Evolutionary conservation across 2,329 filamentous ascomycete genomes (phyloP).

Genomic region (Zymoseptoria crescenta): DNA sequence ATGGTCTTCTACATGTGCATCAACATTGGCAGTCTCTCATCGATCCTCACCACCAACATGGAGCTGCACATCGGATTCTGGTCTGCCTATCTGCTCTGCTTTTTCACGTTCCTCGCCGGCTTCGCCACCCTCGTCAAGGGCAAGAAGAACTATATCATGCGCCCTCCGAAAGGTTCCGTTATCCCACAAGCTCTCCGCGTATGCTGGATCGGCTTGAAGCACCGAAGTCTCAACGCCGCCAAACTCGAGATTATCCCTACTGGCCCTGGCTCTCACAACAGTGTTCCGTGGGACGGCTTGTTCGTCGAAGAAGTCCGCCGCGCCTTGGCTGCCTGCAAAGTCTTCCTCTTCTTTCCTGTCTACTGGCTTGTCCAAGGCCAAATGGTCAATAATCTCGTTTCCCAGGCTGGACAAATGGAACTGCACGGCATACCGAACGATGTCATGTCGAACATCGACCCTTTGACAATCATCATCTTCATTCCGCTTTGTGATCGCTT

Average conservation of each 20-base stretch:
- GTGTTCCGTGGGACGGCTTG: conserved; percentile 72
- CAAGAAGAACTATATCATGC: conserved; percentile 46
- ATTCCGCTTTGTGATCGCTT: conserved; percentile 39
- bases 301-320: conserved; percentile 71
- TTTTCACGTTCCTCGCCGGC: conserved; percentile 55
- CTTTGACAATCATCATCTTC: conserved; percentile 38
- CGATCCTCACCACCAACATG: conserved; percentile 44
- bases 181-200: conserved; percentile 52
- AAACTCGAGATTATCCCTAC: conserved; percentile 59
- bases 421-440: conserved; percentile 41
- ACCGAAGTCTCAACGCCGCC: conserved; percentile 43
- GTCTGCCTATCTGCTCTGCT: conserved; percentile 53
- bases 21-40: conserved; percentile 59
- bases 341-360: conserved; percentile 48
- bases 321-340: conserved; percentile 56
- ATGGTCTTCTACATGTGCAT: conserved; percentile 44
- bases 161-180: conserved; percentile 63
- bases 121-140: conserved; percentile 43
- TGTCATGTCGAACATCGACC: conserved; percentile 33
- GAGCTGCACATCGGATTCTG: conserved; percentile 59
- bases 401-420: conserved; percentile 36
- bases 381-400: conserved; percentile 43
- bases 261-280: conserved; percentile 48
- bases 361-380: conserved; percentile 53
- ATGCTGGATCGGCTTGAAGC: conserved; percentile 48